Evolutionary conservation across 2,329 filamentous ascomycete species (phyloP).

Genomic region (Trichoderma brevicompactum): DNA sequence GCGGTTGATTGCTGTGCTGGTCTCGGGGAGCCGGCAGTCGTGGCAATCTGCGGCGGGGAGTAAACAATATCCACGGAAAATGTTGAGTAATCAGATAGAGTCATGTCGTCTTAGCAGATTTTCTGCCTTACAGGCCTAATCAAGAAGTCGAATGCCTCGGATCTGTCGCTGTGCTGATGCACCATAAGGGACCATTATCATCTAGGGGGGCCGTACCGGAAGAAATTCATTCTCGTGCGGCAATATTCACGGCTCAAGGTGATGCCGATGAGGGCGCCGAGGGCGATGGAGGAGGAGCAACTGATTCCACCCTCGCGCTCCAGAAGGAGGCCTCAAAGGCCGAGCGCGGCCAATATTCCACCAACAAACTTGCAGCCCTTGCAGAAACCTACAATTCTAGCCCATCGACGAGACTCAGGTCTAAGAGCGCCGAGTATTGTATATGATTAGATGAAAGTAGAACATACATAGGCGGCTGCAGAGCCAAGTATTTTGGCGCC

Average conservation of each 20-base stretch:
- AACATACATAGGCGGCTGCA: background rate
- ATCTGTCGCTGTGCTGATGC: background rate
- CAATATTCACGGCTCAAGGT: background rate
- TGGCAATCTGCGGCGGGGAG: too few species aligned
- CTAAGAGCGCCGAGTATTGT: background rate
- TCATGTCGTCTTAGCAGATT: background rate
- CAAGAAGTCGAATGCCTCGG: background rate
- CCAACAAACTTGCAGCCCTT: background rate
- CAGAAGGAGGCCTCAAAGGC: background rate
- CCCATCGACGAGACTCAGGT: too few species aligned
- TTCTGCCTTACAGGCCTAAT: background rate
- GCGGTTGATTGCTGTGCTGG: background rate
- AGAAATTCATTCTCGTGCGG: background rate
- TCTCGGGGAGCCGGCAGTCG: background rate
- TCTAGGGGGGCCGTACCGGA: background rate
- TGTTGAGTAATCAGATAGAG: conserved; percentile 15
- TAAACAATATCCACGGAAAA: background rate
- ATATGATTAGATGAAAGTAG: background rate
- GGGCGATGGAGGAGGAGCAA: background rate
- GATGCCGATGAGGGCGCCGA: background rate
- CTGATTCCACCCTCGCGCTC: background rate
- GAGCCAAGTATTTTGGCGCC: background rate
- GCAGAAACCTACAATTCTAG: too few species aligned
- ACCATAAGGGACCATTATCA: background rate
- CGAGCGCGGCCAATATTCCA: background rate